phyloP scores from a whole-genome alignment of 1,139 yeast species.

The Debaryomyces sp. region DNA sequence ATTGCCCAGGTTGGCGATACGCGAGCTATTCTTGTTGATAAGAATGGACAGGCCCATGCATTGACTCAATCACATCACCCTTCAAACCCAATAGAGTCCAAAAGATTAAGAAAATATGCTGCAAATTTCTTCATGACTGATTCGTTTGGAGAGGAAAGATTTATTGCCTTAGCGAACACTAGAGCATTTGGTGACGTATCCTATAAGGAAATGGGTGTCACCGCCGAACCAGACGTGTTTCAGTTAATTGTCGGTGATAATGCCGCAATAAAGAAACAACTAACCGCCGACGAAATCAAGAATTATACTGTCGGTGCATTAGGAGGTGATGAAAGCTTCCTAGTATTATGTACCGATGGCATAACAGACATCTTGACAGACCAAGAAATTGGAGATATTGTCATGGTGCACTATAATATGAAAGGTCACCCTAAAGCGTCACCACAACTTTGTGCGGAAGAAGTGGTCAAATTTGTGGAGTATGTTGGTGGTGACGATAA shows the following conservation, averaged over 20 bases:
- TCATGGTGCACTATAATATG: conserved; percentile 69
- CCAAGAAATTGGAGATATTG: conserved; percentile 88
- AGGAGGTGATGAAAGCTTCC: conserved; percentile 82
- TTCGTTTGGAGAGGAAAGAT: conserved; percentile 91
- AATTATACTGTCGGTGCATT: conserved; percentile 50
- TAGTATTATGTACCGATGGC: conserved; percentile 84
- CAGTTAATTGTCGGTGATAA: conserved; percentile 65
- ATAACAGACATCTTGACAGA: conserved; percentile 78
- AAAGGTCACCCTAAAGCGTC: conserved; percentile 72
- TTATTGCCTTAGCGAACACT: conserved; percentile 84
- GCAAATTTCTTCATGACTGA: conserved; percentile 81
- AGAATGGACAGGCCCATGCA: conserved; percentile 74
- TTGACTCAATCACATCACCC: conserved; percentile 88
- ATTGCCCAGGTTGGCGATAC: conserved; percentile 97
- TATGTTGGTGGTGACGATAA: conserved; percentile 93
- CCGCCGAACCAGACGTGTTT: conserved; percentile 88
- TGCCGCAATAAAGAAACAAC: conserved; percentile 33
- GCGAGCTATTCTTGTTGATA: conserved; percentile 78
- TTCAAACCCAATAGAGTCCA: conserved; percentile 74
- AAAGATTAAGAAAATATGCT: conserved; percentile 69
- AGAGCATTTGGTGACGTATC: conserved; percentile 88
- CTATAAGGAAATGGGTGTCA: conserved; percentile 80
- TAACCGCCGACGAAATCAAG: conserved; percentile 41
- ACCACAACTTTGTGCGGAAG: conserved; percentile 85
- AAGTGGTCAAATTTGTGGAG: conserved; percentile 80